A percentile compares a stretch with the other conserved stretches of the same genome.
Evolutionary conservation across 352 stramenopile species (phyloP).

Genomic region (Phytophthora europaea): DNA sequence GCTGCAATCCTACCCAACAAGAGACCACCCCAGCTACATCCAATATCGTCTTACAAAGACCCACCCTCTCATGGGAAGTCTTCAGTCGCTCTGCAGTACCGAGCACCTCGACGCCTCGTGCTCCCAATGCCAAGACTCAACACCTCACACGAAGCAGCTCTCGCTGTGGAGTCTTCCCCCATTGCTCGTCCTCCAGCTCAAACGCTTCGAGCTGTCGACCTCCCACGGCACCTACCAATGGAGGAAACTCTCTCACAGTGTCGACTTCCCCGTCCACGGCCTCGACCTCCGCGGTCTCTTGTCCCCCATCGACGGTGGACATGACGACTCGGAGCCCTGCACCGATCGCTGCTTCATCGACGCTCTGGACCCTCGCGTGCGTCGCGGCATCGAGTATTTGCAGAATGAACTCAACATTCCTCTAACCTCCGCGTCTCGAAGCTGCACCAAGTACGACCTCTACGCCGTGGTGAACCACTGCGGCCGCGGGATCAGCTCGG

Average conservation of each 20-base stretch:
- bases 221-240: constrained; percentile 50
- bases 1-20: constrained; percentile 23
- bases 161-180: constrained; percentile 65
- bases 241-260: constrained; percentile 88
- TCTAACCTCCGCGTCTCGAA: constrained; percentile 50
- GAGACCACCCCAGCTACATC: constrained; percentile 54
- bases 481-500: constrained; percentile 87
- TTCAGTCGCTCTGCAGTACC: constrained; percentile 57
- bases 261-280: constrained; percentile 93
- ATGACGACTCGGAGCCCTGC: constrained; percentile 26
- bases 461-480: constrained; percentile 97
- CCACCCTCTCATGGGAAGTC: constrained; percentile 48
- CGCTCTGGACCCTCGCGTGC: constrained; percentile 32
- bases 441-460: constrained; percentile 86
- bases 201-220: constrained; percentile 64
- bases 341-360: constrained; percentile 5
- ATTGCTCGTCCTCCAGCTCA: constrained; percentile 73
- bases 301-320: constrained; percentile 8
- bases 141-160: constrained; percentile 60
- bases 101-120: constrained; percentile 60
- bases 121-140: constrained; percentile 42
- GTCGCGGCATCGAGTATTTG: constrained; percentile 43
- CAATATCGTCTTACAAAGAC: constrained; percentile 37
- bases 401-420: constrained; percentile 52
- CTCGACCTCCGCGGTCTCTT: constrained; percentile 83